phyloP scores from a whole-genome alignment of 164 flowering plant species.

The Warburgia ugandensis region DNA sequence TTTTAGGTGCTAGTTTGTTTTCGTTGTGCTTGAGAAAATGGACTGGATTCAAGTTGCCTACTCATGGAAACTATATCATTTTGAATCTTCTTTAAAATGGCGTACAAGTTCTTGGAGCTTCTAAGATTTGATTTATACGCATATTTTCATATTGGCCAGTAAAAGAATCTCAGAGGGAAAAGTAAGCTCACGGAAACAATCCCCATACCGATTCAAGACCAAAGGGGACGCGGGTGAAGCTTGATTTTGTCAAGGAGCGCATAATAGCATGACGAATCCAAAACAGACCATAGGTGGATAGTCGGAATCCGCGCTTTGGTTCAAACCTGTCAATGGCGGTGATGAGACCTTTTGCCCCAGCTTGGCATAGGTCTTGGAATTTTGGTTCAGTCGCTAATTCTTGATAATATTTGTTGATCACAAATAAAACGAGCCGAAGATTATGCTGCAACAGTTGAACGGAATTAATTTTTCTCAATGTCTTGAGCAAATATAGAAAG shows the following conservation, averaged over 20 bases:
- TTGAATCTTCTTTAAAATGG: too few species aligned
- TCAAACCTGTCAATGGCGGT: slow-evolving; percentile 93
- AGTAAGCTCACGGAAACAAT: neutral
- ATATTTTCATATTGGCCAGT: neutral
- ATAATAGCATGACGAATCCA: slow-evolving; percentile 94
- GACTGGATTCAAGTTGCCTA: too few species aligned
- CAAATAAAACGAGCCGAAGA: slow-evolving; percentile 82
- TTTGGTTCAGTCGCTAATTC: slow-evolving; percentile 62
- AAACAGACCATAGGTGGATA: slow-evolving; percentile 84
- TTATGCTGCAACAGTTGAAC: slow-evolving; percentile 70
- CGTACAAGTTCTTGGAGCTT: too few species aligned
- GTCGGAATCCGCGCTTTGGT: slow-evolving; percentile 58
- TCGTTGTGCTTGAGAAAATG: too few species aligned
- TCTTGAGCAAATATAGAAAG: neutral
- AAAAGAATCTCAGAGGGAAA: slow-evolving; percentile 1
- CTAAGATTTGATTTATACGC: too few species aligned
- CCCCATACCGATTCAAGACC: slow-evolving; percentile 84
- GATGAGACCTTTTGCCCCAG: slow-evolving; percentile 88
- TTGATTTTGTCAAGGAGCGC: slow-evolving; percentile 78
- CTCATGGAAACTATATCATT: too few species aligned
- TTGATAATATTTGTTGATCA: slow-evolving; percentile 83
- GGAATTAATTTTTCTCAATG: neutral
- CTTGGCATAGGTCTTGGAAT: slow-evolving; percentile 89
- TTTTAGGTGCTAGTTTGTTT: neutral
- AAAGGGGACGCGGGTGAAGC: slow-evolving; percentile 77